These are phyloP conservation scores for Neospora caninum DNA, from an alignment of 169 alveolate genomes.

Conservation along the genomic window DNA sequence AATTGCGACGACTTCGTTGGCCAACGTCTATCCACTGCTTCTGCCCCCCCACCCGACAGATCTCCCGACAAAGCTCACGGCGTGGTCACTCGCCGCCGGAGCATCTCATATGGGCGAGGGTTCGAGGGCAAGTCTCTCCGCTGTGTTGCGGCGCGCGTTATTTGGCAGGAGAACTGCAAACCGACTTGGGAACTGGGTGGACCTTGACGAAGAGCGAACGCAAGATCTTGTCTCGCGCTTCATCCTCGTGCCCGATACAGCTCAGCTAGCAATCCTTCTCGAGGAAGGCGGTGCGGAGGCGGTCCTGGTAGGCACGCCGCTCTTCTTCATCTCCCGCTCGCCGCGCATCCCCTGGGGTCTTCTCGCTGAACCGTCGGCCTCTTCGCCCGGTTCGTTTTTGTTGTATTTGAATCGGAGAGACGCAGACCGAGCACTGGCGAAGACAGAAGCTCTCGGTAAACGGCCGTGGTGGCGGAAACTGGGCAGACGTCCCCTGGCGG, in stretches of 20 bases:
- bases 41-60: not conserved
- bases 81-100: not conserved
- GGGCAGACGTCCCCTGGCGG: not conserved
- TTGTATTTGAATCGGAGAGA: conserved; percentile 9
- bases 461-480: not conserved
- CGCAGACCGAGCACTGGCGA: not conserved
- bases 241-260: not conserved
- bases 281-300: not conserved
- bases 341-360: not conserved
- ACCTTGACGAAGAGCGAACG: not conserved
- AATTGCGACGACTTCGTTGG: not conserved
- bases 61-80: not conserved
- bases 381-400: not conserved
- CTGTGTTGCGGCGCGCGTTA: not conserved
- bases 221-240: not conserved
- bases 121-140: not conserved
- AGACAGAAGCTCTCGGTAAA: not conserved
- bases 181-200: not conserved
- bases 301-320: conserved; percentile 2
- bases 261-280: not conserved
- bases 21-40: conserved; percentile 17
- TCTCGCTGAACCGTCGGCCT: not conserved
- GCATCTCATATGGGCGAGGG: not conserved
- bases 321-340: not conserved
- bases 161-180: not conserved